A percentile compares a stretch with the other conserved stretches of the same genome.
These are phyloP conservation scores for Colletotrichum orbiculare DNA, from an alignment of 2,329 filamentous ascomycete genomes.

Conservation along the genomic window DNA sequence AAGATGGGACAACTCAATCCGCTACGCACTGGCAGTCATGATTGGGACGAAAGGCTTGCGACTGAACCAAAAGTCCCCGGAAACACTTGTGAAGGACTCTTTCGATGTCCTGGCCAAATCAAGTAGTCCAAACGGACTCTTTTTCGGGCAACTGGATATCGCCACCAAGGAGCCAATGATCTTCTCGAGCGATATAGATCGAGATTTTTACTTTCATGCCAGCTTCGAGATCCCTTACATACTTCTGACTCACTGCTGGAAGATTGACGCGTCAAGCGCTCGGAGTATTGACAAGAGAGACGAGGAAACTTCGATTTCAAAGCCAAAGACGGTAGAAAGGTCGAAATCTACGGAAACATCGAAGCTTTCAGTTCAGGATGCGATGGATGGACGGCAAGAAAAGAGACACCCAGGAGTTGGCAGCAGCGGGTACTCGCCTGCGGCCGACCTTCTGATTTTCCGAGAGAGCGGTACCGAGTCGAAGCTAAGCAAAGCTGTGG, in stretches of 20 bases:
- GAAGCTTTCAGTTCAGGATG: too few species aligned
- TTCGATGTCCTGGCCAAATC: background rate
- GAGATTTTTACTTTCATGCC: background rate
- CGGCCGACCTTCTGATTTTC: too few species aligned
- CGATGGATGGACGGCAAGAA: too few species aligned
- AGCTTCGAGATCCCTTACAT: background rate
- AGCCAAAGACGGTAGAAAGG: too few species aligned
- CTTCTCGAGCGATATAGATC: background rate
- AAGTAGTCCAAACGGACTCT: rapidly evolving
- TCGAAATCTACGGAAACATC: too few species aligned
- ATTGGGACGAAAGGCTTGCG: rapidly evolving
- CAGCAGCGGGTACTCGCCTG: too few species aligned
- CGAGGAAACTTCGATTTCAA: too few species aligned
- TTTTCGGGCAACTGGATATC: background rate
- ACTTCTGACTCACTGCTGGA: background rate
- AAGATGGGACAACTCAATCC: background rate
- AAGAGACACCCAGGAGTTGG: too few species aligned
- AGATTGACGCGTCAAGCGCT: background rate
- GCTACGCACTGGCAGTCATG: background rate
- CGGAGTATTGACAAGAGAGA: too few species aligned
- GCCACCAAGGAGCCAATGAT: rapidly evolving
- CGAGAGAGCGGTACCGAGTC: rapidly evolving
- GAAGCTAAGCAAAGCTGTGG: background rate
- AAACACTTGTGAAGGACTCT: background rate
- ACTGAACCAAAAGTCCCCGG: background rate